A percentile compares a stretch with the other conserved stretches of the same genome.
Evolutionary conservation across 345 rosid species (phyloP).

Genomic region (Eucalyptus victrix): DNA sequence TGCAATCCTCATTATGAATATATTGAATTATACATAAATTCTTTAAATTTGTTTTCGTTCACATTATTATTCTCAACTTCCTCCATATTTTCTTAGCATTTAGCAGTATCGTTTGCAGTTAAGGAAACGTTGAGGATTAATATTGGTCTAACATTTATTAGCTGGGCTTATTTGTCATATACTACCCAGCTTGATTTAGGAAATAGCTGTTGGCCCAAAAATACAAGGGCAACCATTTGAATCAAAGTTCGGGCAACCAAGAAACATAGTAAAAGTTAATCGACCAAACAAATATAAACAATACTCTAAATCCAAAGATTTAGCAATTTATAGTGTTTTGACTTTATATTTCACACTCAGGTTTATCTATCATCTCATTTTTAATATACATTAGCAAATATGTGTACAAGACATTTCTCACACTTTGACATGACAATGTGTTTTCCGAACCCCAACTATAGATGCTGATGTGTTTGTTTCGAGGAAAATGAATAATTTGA

Average conservation of each 20-base stretch:
- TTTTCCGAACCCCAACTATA: not conserved
- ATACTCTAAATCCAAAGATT: not conserved
- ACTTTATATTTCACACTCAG: not conserved
- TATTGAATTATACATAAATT: no score
- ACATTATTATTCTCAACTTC: not conserved
- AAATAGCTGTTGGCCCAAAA: not conserved
- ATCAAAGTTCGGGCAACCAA: not conserved
- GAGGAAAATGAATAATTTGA: no score
- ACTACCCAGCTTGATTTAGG: not conserved
- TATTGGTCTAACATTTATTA: not conserved
- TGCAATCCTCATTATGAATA: no score
- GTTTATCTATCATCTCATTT: not conserved
- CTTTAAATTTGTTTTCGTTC: no score
- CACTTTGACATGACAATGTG: not conserved
- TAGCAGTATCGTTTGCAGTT: not conserved
- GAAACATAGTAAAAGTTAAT: not conserved
- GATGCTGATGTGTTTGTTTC: rapidly evolving
- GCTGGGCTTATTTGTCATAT: not conserved
- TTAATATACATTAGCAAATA: not conserved
- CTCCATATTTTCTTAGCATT: not conserved
- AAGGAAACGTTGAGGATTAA: not conserved
- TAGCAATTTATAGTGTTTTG: not conserved
- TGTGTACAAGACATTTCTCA: not conserved
- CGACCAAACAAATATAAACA: not conserved
- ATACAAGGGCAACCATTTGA: not conserved